Evolutionary conservation across 805 yeast species (phyloP), one percentile per base, ranked within the genome.

Genomic region (Teunomyces tritomae): DNA sequence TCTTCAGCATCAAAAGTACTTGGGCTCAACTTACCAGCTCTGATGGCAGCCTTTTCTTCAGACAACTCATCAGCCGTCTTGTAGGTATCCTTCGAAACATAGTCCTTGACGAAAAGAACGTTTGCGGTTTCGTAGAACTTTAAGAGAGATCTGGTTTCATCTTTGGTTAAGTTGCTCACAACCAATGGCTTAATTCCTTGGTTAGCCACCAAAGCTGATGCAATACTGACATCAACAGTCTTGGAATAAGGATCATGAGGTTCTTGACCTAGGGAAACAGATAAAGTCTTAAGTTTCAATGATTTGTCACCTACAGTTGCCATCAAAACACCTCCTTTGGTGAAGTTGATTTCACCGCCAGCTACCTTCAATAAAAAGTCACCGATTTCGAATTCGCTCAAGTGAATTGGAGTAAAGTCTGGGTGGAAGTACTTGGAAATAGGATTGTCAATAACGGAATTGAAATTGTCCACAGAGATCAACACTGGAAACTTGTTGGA

Each of bases 391-490:
- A 90, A 75, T 27, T 84, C 78, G 17, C 75, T 72, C 49, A 83
- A 74, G 55, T 80, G 80, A 47, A 90, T 77, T 8, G 76, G 76
- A 35, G 69, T 63, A 67, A 83, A 82, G 20, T 79, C 70, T 1
- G 76, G 64, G 58, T 83, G 77, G 56, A 79, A 77, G 68, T 90
- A 89, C 35, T 68, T 74, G 7, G 96, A 79, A 45, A 65, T 65
- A 5, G 86, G 75, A 28, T 67, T 58, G 33, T 82, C 77, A 9
- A 82, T 63, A 48, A 88, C 66, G 3, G 83, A 80, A 49, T 88
- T 83, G 59, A 89, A 76, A 59, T 87, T 83, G 63, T 90, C 97
- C 37, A 89, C 74, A 2, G 95, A 76, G 37, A 89, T 71, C 44
- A 79, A 70, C 8, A 85, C 84, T 4, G 92, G 91, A 33, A 71